These are phyloP conservation scores for Penicillium sumatraense DNA, from an alignment of 2,329 filamentous ascomycete species.

Conservation along the genomic window DNA sequence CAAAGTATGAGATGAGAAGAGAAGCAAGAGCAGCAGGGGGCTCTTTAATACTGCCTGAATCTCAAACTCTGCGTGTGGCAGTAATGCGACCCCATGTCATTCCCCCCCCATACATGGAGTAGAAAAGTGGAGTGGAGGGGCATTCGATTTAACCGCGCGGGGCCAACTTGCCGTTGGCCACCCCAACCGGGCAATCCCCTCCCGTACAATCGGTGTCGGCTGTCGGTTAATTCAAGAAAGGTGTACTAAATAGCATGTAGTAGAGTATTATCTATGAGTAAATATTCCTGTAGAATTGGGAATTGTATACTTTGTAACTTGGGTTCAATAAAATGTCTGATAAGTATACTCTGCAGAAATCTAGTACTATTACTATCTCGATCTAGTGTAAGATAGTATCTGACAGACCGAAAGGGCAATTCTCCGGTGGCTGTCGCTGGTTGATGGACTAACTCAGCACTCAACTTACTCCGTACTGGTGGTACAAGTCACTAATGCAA, in stretches of 20 bases:
- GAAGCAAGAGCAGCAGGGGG: constrained; percentile 16
- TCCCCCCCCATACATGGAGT: constrained; percentile 13
- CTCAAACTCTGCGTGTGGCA: neutral
- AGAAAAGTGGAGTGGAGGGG: constrained; percentile 27
- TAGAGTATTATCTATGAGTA: neutral
- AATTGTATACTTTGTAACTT: no score
- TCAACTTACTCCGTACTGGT: neutral
- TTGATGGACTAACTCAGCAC: neutral
- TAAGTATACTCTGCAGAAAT: no score
- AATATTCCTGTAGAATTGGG: neutral
- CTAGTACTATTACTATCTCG: no score
- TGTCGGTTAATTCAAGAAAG: constrained; percentile 29
- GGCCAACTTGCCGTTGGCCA: constrained; percentile 12
- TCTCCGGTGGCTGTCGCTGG: constrained; percentile 29
- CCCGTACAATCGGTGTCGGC: constrained; percentile 12
- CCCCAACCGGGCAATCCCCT: constrained; percentile 10
- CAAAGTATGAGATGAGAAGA: neutral
- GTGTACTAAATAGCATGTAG: neutral
- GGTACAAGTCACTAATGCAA: no score
- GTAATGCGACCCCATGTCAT: constrained; percentile 3
- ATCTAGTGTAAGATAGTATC: no score
- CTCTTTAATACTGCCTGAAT: constrained; percentile 12
- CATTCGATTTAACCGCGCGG: constrained; percentile 27
- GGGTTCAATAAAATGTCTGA: no score
- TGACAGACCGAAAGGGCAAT: constrained; percentile 30